A percentile compares a stretch with the other conserved stretches of the same genome.
Conservation (phyloP, 768 basidiomycete species). For the Ramaria sp. region DNA sequence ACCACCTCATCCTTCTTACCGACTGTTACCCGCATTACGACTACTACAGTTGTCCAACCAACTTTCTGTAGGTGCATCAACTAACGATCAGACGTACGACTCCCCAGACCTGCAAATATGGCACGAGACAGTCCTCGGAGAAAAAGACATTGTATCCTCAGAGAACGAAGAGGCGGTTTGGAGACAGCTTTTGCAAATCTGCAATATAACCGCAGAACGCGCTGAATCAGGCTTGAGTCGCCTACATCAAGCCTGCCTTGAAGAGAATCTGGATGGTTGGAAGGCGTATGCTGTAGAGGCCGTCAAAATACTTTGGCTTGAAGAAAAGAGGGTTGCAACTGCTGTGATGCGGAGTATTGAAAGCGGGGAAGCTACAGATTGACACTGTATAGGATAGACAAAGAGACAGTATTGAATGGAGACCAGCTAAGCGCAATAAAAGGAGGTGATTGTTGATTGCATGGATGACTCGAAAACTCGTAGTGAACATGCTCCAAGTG, state of each 20-base stretch:
- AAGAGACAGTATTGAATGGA: not conserved
- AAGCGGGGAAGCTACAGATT: conserved; percentile 21
- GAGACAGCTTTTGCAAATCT: conserved; percentile 27
- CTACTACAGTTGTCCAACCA: conserved; percentile 42
- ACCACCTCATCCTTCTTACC: conserved; percentile 70
- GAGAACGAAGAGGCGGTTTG: conserved; percentile 42
- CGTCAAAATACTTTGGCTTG: conserved; percentile 46
- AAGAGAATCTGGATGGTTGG: conserved; percentile 17
- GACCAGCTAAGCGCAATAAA: too few relatives aligned
- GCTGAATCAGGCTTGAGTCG: conserved; percentile 15
- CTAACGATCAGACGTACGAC: not conserved
- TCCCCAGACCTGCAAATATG: conserved; percentile 32
- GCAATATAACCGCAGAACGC: conserved; percentile 26
- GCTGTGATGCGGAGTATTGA: conserved; percentile 36
- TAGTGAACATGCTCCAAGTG: not conserved
- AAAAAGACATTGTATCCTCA: conserved; percentile 31
- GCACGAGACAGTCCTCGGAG: conserved; percentile 42
- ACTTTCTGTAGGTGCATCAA: conserved; percentile 13
- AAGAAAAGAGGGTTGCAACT: conserved; percentile 42
- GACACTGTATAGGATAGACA: conserved; percentile 29
- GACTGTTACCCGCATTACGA: conserved; percentile 61
- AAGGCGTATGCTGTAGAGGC: conserved; percentile 24
- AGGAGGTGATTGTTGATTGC: too few relatives aligned
- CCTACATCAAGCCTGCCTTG: conserved; percentile 8
- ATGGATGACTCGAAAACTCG: not conserved